phyloP scores from a whole-genome alignment of 148 eudicot species.

The Silene conica region DNA sequence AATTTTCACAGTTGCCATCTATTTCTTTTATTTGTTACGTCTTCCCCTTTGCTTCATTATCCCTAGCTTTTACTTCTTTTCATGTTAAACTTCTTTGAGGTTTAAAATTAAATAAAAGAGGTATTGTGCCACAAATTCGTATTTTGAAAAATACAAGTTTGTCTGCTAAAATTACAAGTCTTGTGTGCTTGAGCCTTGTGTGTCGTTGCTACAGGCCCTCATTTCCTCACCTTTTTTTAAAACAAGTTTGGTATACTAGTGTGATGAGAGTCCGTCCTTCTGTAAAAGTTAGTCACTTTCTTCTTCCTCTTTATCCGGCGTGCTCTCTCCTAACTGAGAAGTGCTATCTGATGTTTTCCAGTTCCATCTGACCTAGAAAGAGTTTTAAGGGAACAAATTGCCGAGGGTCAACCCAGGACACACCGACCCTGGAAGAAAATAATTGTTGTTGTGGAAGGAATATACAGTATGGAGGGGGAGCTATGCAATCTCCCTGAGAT shows the following conservation, averaged over 20 bases:
- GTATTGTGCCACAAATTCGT: too few relatives aligned
- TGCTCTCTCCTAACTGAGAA: constrained; percentile 4
- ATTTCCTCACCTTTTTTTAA: not conserved
- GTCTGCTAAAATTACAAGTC: too few relatives aligned
- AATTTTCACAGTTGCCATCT: too few relatives aligned
- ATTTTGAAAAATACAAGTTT: too few relatives aligned
- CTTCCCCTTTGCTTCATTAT: too few relatives aligned
- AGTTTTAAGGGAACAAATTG: constrained; percentile 88
- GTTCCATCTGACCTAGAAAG: constrained; percentile 87
- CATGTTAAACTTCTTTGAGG: too few relatives aligned
- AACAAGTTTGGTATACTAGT: constrained; percentile 6
- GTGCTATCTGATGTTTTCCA: constrained; percentile 21
- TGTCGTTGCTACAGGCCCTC: not conserved
- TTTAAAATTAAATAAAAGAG: too few relatives aligned
- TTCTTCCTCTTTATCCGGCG: not conserved
- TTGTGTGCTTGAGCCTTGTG: not conserved
- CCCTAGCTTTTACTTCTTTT: too few relatives aligned
- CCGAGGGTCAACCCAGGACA: constrained; percentile 92
- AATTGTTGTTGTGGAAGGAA: constrained; percentile 91
- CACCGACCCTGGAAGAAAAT: constrained; percentile 99
- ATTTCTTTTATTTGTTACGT: too few relatives aligned
- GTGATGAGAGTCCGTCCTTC: not conserved
- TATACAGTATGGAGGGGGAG: constrained; percentile 99
- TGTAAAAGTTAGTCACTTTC: not conserved
- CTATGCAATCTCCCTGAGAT: constrained; percentile 97